Percentiles rank a stretch among this genome's conserved stretches.
Conservation (phyloP, 768 basidiomycete genomes). For the Lentinula lateritia region DNA sequence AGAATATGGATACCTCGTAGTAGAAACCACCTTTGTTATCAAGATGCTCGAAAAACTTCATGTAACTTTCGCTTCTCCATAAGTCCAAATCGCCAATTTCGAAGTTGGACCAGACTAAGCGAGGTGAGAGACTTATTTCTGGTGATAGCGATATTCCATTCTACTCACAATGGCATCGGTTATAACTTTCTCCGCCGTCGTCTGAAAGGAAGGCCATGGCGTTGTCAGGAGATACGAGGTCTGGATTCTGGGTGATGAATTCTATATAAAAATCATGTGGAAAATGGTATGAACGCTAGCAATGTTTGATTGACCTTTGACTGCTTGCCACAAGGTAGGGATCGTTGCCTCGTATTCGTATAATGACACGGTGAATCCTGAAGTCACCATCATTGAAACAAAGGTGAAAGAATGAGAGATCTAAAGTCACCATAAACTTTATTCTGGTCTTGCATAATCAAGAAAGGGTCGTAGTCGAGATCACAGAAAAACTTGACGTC, state of each 20-base stretch:
- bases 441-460: slow-evolving; percentile 78
- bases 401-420: background rate
- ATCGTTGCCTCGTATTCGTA: slow-evolving; percentile 85
- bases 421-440: slow-evolving; percentile 69
- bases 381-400: slow-evolving; percentile 12
- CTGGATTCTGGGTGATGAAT: slow-evolving; percentile 63
- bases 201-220: slow-evolving; percentile 80
- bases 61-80: slow-evolving; percentile 80
- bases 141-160: too few relatives aligned
- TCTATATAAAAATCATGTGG: slow-evolving; percentile 39
- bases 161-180: slow-evolving; percentile 65
- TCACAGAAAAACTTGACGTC: slow-evolving; percentile 86
- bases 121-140: too few relatives aligned
- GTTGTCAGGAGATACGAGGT: slow-evolving; percentile 60
- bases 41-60: slow-evolving; percentile 76
- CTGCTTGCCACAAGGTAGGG: slow-evolving; percentile 76
- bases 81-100: slow-evolving; percentile 84
- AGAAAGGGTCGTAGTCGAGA: slow-evolving; percentile 81
- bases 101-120: slow-evolving; percentile 86
- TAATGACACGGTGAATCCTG: slow-evolving; percentile 78
- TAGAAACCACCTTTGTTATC: slow-evolving; percentile 84
- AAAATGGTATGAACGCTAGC: background rate
- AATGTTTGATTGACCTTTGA: slow-evolving; percentile 45
- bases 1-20: slow-evolving; percentile 54
- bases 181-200: slow-evolving; percentile 68